Evolutionary conservation across 2,329 filamentous ascomycete genomes (phyloP).

Genomic region (Fusarium xylarioides): DNA sequence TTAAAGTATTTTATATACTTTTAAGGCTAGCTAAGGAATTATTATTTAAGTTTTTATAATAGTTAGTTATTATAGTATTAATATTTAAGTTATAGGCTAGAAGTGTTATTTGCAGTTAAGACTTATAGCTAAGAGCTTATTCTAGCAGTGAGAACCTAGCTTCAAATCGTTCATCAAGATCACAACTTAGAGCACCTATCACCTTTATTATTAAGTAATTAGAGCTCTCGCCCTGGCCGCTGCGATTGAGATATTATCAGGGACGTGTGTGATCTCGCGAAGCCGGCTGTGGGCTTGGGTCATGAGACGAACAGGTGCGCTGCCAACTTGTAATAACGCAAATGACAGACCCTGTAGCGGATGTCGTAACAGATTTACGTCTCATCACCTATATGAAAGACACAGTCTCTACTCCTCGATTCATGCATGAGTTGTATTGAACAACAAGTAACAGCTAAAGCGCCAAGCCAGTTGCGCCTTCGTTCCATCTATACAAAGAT

Average conservation of each 20-base stretch:
- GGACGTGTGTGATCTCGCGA: constrained; percentile 25
- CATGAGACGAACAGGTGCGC: constrained; percentile 5
- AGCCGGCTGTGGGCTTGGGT: constrained; percentile 4
- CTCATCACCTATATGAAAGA: background rate
- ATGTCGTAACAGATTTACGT: rapidly evolving
- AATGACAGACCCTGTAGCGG: background rate
- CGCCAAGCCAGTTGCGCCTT: background rate
- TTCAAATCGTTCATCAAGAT: background rate
- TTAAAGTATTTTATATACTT: too few relatives aligned
- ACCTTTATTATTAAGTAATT: rapidly evolving
- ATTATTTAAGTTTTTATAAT: too few relatives aligned
- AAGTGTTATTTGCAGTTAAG: too few relatives aligned
- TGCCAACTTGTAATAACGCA: background rate
- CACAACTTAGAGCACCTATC: rapidly evolving
- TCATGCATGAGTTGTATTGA: rapidly evolving
- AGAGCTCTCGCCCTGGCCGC: background rate
- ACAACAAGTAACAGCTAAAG: background rate
- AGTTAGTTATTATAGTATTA: too few relatives aligned
- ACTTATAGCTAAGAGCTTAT: too few relatives aligned
- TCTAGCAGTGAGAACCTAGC: too few relatives aligned
- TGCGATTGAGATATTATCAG: constrained; percentile 34
- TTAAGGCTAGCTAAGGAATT: too few relatives aligned
- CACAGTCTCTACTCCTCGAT: background rate
- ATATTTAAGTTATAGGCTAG: too few relatives aligned
- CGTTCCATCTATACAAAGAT: background rate